Base-by-base conservation (phyloP, 1,139 yeast genomes). In the Magnusiomyces fungicola region DNA sequence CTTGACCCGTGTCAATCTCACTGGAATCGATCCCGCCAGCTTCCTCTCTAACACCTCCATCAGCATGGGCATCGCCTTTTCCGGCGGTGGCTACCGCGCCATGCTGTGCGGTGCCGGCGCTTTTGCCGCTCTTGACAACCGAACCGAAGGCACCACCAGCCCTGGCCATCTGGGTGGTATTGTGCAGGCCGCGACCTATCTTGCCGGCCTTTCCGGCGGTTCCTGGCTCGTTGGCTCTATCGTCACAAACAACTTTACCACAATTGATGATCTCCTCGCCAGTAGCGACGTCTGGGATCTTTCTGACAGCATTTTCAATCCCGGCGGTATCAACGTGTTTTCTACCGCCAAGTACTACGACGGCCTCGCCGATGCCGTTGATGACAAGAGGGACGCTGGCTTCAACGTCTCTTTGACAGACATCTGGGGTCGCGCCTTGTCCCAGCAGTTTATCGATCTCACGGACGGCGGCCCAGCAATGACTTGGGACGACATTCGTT, bases 11-110 rank as follows among this genome's bases (percentile, higher is more conserved):
- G 79, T 86, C 3, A 78, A 81, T 48, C 60, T 83, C 58, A 68
- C 76, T 5, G 81, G 78, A 58, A 81, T 85, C 57, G 77, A 80
- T 57, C 75, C 79, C 2, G 69, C 66, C 19, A 58, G 62, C 2
- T 80, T 78, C 58, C 61, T 83, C 51, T 36, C 39, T 65, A 53
- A 65, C 42, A 68, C 75, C 29, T 68, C 70, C 23, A 71, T 77
- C 49, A 73, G 69, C 46, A 72, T 87, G 49, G 96, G 83, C 2
- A 62, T 88, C 21, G 89, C 95, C 2, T 83, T 86, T 61, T 80
- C 92, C 4, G 97, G 97, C 38, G 97, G 97, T 60, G 95, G 96
- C 2, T 88, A 86, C 67, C 76, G 97, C 52, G 95, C 96, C 47
- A 86, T 88, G 96, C 69, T 88, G 40, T 69, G 74, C 50, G 96